Base-by-base conservation (phyloP, 148 eudicot species). In the Cornus kousa region DNA sequence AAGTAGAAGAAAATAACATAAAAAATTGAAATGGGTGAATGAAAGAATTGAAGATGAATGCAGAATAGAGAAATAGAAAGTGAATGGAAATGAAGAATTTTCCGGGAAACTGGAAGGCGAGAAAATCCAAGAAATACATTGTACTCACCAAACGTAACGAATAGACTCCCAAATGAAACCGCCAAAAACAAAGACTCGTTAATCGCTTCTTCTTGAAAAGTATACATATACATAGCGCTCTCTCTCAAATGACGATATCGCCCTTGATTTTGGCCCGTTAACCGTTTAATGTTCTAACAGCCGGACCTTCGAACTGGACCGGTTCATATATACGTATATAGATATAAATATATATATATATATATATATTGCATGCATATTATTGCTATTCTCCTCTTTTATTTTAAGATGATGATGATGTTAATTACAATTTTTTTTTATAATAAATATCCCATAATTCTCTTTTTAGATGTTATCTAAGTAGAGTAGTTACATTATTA, bases 81-180 rank as follows among this genome's bases (percentile, higher is more conserved):
- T 17, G 70, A 24, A 33, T 9, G 46, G 7, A 59, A 59, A 22
- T n/a, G 23, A 55, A 10, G 59, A 55, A 68, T 2, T 53, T 65
- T 71, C 46, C 64, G 16, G 2, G 24, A 66, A 78, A 71, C 31
- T 22, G 16, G 9, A 4, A 17, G 32, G 68, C 57, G 74, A 78
- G 74, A 59, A 70, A 70, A 59, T 20, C 74, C 6, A 70, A 78
- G 59, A 70, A 57, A 71, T 20, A 32, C 20, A 33, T 46, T 0
- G n/a, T 66, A 16, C 46, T 67, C 0, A 5, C 40, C 40, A 35
- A 67, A 35, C 53, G 19, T 39, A 78, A 78, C 74, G 69, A 71
- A 71, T 3, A 68, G 53, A 39, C 69, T 60, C 60, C 70, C 75
- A 71, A n/a, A 70, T 78, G 70, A 46, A 78, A 78, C 80, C 53